These are phyloP conservation scores for Phytophthora nicotianae DNA, from an alignment of 352 stramenopile species.

Conservation along the genomic window DNA sequence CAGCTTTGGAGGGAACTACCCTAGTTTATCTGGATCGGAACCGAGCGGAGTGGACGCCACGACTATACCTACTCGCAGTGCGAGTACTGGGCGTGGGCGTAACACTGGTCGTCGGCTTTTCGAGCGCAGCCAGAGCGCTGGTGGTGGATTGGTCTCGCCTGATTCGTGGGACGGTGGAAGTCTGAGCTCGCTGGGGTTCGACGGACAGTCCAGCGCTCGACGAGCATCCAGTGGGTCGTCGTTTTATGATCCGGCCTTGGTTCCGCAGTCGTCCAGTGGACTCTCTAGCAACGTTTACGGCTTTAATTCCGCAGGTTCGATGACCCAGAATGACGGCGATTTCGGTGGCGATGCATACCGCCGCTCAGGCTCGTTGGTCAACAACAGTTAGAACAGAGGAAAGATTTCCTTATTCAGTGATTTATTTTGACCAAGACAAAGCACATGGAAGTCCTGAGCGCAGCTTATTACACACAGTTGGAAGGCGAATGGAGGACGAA, in stretches of 20 bases:
- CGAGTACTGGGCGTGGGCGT: slow-evolving; percentile 17
- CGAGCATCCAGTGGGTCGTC: slow-evolving; percentile 29
- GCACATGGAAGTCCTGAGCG: background rate
- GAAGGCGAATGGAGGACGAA: slow-evolving; percentile 17
- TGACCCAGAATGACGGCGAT: slow-evolving; percentile 34
- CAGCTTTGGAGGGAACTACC: slow-evolving; percentile 80
- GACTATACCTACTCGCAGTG: slow-evolving; percentile 14
- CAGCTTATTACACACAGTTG: slow-evolving; percentile 22
- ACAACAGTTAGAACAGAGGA: slow-evolving; percentile 42
- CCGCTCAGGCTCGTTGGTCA: slow-evolving; percentile 48
- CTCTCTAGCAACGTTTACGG: slow-evolving; percentile 47
- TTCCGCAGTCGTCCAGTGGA: slow-evolving; percentile 37
- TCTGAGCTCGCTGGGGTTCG: slow-evolving; percentile 37
- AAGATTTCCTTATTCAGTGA: background rate
- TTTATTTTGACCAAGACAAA: too few species aligned
- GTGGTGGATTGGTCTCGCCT: slow-evolving; percentile 21
- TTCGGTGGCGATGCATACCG: slow-evolving; percentile 52
- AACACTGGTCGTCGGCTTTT: slow-evolving; percentile 40
- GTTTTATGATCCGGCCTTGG: slow-evolving; percentile 65
- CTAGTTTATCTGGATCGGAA: slow-evolving; percentile 19
- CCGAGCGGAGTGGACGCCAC: slow-evolving; percentile 14
- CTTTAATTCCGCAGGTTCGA: slow-evolving; percentile 30
- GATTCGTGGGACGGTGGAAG: slow-evolving; percentile 40
- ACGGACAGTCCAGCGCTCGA: slow-evolving; percentile 20
- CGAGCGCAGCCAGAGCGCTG: slow-evolving; percentile 41